phyloP scores from a whole-genome alignment of 139 green algal species.

The Yamagishiella unicocca region DNA sequence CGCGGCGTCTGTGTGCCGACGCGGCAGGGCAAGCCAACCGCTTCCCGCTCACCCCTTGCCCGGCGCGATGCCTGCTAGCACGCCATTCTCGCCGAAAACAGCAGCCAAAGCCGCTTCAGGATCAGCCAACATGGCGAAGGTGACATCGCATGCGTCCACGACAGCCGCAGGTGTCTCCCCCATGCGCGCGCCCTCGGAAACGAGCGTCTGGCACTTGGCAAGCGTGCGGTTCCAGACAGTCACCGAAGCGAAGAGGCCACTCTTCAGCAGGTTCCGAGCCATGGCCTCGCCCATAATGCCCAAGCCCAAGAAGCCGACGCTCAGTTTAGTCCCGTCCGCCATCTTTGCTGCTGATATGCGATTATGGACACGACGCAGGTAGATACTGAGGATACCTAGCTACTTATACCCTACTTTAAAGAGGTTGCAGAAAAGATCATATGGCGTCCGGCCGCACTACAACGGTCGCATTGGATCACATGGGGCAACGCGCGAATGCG shows the following conservation, averaged over 20 bases:
- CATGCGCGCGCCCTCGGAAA: slow-evolving; percentile 64
- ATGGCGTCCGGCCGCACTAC: too few relatives aligned
- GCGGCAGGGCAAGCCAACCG: too few relatives aligned
- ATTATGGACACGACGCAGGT: too few relatives aligned
- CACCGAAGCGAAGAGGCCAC: slow-evolving; percentile 78
- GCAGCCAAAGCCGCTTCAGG: slow-evolving; percentile 78
- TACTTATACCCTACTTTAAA: too few relatives aligned
- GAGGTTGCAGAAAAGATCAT: too few relatives aligned
- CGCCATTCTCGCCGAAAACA: slow-evolving; percentile 65
- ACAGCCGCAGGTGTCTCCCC: slow-evolving; percentile 75
- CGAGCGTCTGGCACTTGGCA: slow-evolving; percentile 69
- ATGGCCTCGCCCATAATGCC: slow-evolving; percentile 90
- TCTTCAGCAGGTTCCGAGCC: slow-evolving; percentile 87
- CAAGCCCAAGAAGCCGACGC: slow-evolving; percentile 82
- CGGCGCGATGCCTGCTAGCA: slow-evolving; percentile 66
- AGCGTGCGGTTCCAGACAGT: slow-evolving; percentile 90
- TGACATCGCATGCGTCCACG: slow-evolving; percentile 81
- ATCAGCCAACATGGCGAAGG: slow-evolving; percentile 92
- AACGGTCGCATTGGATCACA: too few relatives aligned
- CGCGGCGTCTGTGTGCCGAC: too few relatives aligned
- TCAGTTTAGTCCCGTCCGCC: slow-evolving; percentile 20
- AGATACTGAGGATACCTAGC: too few relatives aligned
- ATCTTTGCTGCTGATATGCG: too few relatives aligned
- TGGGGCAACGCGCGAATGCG: too few relatives aligned
- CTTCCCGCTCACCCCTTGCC: slow-evolving; percentile 77